Percentiles rank a stretch among this genome's conserved stretches.
Conservation (phyloP, 441 rosid genomes). For the Breynia disticha region DNA sequence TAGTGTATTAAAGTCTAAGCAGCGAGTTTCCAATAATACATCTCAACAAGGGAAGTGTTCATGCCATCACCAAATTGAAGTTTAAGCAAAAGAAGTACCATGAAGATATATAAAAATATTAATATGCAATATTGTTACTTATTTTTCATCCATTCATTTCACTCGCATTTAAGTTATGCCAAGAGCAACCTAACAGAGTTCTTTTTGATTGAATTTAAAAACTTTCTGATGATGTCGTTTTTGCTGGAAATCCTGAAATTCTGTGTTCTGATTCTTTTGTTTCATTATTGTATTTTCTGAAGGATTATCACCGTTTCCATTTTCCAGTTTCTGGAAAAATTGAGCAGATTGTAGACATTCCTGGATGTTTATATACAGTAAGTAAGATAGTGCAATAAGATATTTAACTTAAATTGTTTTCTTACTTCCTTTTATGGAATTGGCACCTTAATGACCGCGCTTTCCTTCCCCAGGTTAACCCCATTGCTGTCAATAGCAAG, state of each 20-base stretch:
- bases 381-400: conserved; percentile 13
- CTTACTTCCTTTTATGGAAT: not conserved
- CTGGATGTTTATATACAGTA: conserved; percentile 84
- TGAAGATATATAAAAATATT: too few relatives aligned
- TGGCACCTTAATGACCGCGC: not conserved
- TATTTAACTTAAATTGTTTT: conserved; percentile 3
- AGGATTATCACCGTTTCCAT: conserved; percentile 95
- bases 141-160: too few relatives aligned
- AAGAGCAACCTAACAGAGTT: too few relatives aligned
- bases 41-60: too few relatives aligned
- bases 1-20: too few relatives aligned
- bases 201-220: not conserved
- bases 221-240: not conserved
- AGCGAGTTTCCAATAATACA: too few relatives aligned
- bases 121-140: too few relatives aligned
- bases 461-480: conserved; percentile 57
- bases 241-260: not conserved
- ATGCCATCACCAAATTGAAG: too few relatives aligned
- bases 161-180: too few relatives aligned
- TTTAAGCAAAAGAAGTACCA: too few relatives aligned
- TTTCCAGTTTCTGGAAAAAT: conserved; percentile 77
- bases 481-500: conserved; percentile 87
- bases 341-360: conserved; percentile 45
- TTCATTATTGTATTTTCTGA: conserved; percentile 5
- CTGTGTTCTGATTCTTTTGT: not conserved